Base-by-base conservation (phyloP, 1,284 basidiomycete species). In the Cutaneotrichosporon sp. region DNA sequence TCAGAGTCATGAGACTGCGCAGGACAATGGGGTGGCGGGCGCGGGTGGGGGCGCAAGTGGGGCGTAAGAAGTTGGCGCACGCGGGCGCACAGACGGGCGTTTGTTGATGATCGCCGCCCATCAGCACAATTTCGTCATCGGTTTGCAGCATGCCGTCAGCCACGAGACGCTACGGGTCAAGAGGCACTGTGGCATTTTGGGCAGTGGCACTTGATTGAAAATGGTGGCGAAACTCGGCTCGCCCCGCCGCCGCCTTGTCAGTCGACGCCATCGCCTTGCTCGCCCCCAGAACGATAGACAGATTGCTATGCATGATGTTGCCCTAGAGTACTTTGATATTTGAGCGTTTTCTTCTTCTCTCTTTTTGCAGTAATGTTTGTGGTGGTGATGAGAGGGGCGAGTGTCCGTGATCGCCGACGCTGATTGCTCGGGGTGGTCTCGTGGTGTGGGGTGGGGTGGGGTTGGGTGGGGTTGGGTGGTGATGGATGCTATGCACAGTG, bases 301-400 rank as follows among this genome's bases (percentile, higher is more conserved):
- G 18, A 31, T 50, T 27, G 14, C 47, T 50, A 50, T 50, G 47
- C 47, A 50, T 50, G 27, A 29, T 50, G 47, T 27, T 47, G 45
- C 45, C 25, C 47, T 50, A 50, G 16, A 18, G 25, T 50, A 50
- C 27, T 25, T 50, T 3, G 24, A 50, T 8, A 31, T 50, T n/a
- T 22, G 6, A 16, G 46, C 20, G 14, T 27, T 27, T 50, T 50
- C 47, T 50, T 50, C 47, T 50, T 25, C 22, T 24, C 24, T 46
- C 45, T 50, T 27, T 50, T 31, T 50, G 27, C 47, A 42, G 38
- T 42, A 18, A 42, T n/a, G 38, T 42, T 42, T 42, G 29, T 29
- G 4, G 29, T 29, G 38, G 38, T 42, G 38, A 42, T 42, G 38
- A 42, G 38, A 42, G 38, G 34, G 38, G 38, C 38, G 38, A 42